These are phyloP conservation scores for Chenopodium album DNA, from an alignment of 148 eudicot species.

Conservation along the genomic window DNA sequence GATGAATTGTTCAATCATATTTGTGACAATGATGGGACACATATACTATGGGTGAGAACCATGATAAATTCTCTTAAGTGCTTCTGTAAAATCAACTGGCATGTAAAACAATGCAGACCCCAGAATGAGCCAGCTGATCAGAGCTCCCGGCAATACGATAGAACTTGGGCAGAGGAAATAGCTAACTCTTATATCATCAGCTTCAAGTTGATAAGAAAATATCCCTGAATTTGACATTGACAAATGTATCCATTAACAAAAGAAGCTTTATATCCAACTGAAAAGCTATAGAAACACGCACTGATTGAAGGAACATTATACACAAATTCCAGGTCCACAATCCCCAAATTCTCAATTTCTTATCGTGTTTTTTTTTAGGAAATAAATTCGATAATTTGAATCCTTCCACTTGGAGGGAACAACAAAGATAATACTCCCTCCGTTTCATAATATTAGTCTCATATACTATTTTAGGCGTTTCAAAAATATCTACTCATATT, in stretches of 20 bases:
- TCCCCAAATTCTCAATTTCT: too few species aligned
- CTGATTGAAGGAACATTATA: too few species aligned
- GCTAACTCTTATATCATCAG: not conserved
- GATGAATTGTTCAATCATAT: conserved; percentile 72
- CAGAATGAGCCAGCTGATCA: not conserved
- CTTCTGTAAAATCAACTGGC: not conserved
- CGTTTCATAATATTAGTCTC: too few species aligned
- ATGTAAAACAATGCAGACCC: not conserved
- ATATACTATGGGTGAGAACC: not conserved
- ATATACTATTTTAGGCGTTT: too few species aligned
- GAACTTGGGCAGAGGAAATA: not conserved
- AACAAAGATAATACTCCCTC: too few species aligned
- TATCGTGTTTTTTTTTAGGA: too few species aligned
- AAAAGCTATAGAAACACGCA: too few species aligned
- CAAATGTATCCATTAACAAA: not conserved
- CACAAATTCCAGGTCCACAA: too few species aligned
- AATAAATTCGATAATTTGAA: too few species aligned
- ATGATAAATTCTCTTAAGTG: not conserved
- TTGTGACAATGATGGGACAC: not conserved
- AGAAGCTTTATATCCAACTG: too few species aligned
- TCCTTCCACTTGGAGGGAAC: too few species aligned
- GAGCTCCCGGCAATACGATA: not conserved
- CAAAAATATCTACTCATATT: too few species aligned
- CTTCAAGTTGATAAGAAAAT: not conserved
- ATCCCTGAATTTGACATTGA: not conserved